Evolutionary conservation across 2,329 filamentous ascomycete genomes (phyloP), one percentile per base, ranked within the genome.

Genomic region (Aspergillus latus): DNA sequence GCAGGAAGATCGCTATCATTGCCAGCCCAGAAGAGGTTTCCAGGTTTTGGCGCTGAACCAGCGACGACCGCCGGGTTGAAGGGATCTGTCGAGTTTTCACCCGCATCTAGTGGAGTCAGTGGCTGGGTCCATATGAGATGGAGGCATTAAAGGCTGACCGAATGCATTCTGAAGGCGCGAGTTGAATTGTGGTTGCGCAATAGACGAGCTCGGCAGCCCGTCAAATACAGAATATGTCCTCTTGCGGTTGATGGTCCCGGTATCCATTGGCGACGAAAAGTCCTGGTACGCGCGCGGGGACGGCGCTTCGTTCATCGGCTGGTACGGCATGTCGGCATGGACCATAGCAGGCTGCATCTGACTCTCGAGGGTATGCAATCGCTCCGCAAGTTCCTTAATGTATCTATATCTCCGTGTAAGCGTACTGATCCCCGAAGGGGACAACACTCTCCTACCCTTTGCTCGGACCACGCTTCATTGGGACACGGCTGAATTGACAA

Each of bases 311-410:
- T 74, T 73, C 68, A 78, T 74, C 11, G 70, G 61, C 47, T 75
- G 69, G 59, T 79, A 80, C 13, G 70, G 74, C 56, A 76, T 73
- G 29, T 77, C 75, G 28, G 71, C 62, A 42, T 74, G 70, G 7
- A 70, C 66, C 60, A 74, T 74, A 11, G 68, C 61, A 3, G 75
- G 75, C 53, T 78, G 74, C 56, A 94, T 84, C 68, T 90, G 89
- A 62, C 87, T 88, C 70, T 96, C 92, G 45, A 96, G 87, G 43
- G 84, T 87, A 65, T 92, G 86, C 57, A 96, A 85, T 28, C 92
- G 82, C 68, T 96, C 91, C 26, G 91, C 90, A 21, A 96, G 82
- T 72, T 96, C 91, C 70, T 95, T 96, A 71, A 96, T 96, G 66
- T 96, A 96, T 13, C 87, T 90, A 66, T 50, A 58, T 45, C 47